phyloP scores from a whole-genome alignment of 345 rosid species.

The Citrus medica region DNA sequence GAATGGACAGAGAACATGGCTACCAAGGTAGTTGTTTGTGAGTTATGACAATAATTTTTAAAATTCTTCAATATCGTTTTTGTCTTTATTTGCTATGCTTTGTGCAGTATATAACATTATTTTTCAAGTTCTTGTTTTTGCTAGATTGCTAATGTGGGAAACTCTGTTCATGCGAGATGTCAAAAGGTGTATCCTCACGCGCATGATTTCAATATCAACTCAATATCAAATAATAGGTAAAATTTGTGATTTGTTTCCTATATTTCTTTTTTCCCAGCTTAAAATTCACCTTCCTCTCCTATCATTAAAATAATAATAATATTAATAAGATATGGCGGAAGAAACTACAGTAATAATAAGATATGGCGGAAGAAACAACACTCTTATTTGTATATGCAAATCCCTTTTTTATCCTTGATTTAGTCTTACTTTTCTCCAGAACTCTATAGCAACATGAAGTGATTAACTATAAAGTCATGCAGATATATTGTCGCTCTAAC shows the following conservation, averaged over 20 bases:
- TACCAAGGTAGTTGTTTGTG: conserved; percentile 36
- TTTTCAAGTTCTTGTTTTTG: conserved; percentile 22
- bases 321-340: not conserved
- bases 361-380: not conserved
- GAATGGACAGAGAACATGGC: conserved; percentile 30
- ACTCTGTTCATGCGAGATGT: conserved; percentile 46
- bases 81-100: not conserved
- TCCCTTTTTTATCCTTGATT: not conserved
- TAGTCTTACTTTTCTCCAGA: not conserved
- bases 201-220: conserved; percentile 82
- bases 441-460: not conserved
- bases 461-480: not conserved
- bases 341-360: not conserved
- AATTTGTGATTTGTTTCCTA: conserved; percentile 9
- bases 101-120: conserved; percentile 6
- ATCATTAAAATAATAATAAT: not conserved
- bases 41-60: not conserved
- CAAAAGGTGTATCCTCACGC: conserved; percentile 63
- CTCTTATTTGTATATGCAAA: not conserved
- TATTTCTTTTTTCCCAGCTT: not conserved
- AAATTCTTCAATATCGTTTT: not conserved
- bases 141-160: conserved; percentile 44
- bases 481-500: conserved; percentile 12
- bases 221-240: conserved; percentile 91
- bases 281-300: not conserved